Base-by-base conservation (phyloP, 202 grass and related monocot species). In the Alloteropsis angusta region DNA sequence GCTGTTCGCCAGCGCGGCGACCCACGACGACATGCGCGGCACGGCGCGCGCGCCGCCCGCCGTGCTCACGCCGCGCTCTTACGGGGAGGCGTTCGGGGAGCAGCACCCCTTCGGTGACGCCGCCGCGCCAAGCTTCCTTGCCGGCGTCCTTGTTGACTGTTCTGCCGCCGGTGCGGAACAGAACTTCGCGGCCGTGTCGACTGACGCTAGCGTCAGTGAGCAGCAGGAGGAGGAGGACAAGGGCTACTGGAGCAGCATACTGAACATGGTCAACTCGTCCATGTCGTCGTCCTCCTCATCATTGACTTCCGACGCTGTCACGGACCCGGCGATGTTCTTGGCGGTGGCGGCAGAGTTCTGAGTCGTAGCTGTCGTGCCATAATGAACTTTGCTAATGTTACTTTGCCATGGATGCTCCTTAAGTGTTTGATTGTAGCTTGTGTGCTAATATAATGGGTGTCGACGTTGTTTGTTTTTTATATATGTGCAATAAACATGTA, bases 241-340 rank as follows among this genome's bases (percentile, higher is more conserved):
- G 69, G 66, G 76, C 8, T 84, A 82, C 82, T 79, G 73, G 85
- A 85, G 58, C 74, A 82, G 75, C 72, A 77, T 85, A 52, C 61
- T 83, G 0, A 72, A 66, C 26, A 84, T 88, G 89, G 85, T 79
- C 45, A 82, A 86, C 83, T 83, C 85, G 14, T 91, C 85, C 72
- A 56, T 84, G 74, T 85, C 85, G 12, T 76, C 81, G 25, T 68
- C 75, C 2, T 76, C 81, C 10, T 71, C 84, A 7, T 77, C 88
- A 1, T 30, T 90, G 65, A 56, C 69, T 0, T 75, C 81, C 36
- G 76, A 84, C 16, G 38, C 52, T 5, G 86, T 80, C 53, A 37
- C 44, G 17, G 75, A 67, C 60, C 53, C 54, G 37, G 61, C 14
- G 18, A 62, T 60, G 36, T 84, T 75, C 81, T 68, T 64, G 46